Conservation (phyloP, 345 rosid species). For the Cardamine chenopodiifolia region DNA sequence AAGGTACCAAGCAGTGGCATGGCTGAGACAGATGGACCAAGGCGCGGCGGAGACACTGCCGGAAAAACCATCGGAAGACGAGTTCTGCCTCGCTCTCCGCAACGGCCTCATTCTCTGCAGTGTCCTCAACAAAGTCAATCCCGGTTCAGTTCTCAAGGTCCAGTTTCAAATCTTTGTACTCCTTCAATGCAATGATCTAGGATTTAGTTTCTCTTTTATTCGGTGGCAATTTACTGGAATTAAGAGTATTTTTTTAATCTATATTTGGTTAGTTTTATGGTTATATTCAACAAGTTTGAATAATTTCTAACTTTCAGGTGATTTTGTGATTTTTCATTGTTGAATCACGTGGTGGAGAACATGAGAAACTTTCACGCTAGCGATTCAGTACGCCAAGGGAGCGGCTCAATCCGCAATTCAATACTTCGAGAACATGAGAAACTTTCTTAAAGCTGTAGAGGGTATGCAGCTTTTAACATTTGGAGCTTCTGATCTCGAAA, state of each 20-base stretch:
- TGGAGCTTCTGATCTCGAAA: constrained; percentile 92
- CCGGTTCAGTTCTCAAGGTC: constrained; percentile 94
- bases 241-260: too few species aligned
- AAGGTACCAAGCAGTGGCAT: constrained; percentile 87
- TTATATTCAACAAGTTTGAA: neutral
- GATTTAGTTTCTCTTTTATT: neutral
- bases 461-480: constrained; percentile 94
- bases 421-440: constrained; percentile 97
- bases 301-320: neutral
- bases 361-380: constrained; percentile 64
- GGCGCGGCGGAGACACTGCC: constrained; percentile 62
- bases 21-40: constrained; percentile 87
- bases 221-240: neutral
- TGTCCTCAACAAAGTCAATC: constrained; percentile 93
- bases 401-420: constrained; percentile 99
- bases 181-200: neutral
- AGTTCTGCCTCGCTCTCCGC: constrained; percentile 70
- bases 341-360: constrained; percentile 69
- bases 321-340: neutral
- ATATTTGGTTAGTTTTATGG: neutral
- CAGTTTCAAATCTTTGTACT: neutral
- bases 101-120: constrained; percentile 96
- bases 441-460: constrained; percentile 86
- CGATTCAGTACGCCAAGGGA: constrained; percentile 75
- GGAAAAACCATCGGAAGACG: constrained; percentile 77